Percentiles rank a stretch among this genome's conserved stretches.
phyloP scores from a whole-genome alignment of 164 flowering plant genomes.

The Aristolochia californica region DNA sequence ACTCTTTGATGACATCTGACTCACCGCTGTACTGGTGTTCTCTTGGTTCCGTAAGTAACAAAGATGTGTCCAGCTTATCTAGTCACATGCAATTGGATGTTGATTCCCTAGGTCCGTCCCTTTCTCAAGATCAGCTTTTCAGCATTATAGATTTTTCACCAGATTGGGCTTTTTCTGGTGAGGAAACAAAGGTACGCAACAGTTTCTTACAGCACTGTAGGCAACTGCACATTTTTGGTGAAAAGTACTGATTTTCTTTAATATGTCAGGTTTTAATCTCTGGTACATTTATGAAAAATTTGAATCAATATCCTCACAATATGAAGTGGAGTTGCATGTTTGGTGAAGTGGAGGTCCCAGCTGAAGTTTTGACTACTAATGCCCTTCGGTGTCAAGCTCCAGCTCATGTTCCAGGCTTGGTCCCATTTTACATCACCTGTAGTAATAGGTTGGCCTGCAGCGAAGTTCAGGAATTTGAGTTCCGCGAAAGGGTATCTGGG shows the following conservation, averaged over 20 bases:
- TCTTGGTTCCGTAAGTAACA: slow-evolving; percentile 34
- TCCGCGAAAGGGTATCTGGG: slow-evolving; percentile 24
- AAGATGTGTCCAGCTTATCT: slow-evolving; percentile 48
- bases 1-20: slow-evolving; percentile 50
- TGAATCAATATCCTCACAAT: slow-evolving; percentile 12
- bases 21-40: slow-evolving; percentile 52
- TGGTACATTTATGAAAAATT: slow-evolving; percentile 43
- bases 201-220: not conserved
- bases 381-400: slow-evolving; percentile 62
- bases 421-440: slow-evolving; percentile 68
- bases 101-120: slow-evolving; percentile 51
- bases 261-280: slow-evolving; percentile 45
- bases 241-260: not conserved
- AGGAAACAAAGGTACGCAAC: slow-evolving; percentile 44
- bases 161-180: slow-evolving; percentile 54
- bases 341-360: slow-evolving; percentile 70
- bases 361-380: slow-evolving; percentile 35
- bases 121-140: slow-evolving; percentile 66
- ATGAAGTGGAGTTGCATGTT: slow-evolving; percentile 75
- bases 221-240: not conserved
- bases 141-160: slow-evolving; percentile 62
- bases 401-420: slow-evolving; percentile 42
- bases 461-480: slow-evolving; percentile 73
- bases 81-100: slow-evolving; percentile 48
- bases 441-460: slow-evolving; percentile 68